A percentile compares a stretch with the other conserved stretches of the same genome.
Conservation (phyloP, 2,329 filamentous ascomycete genomes). For the Penicillium sclerotiorum region DNA sequence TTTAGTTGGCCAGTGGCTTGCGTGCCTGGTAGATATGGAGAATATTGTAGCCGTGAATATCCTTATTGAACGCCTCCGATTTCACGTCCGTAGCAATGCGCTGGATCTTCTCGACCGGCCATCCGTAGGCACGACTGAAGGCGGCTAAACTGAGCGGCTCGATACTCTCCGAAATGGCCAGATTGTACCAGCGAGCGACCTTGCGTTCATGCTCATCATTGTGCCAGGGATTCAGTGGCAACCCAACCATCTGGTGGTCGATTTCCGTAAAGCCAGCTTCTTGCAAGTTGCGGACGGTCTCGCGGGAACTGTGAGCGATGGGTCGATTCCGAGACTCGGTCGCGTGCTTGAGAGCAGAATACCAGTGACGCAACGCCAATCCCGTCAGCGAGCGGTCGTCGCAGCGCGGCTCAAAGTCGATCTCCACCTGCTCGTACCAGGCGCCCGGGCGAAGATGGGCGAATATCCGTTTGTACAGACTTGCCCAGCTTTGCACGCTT, state of each 20-base stretch:
- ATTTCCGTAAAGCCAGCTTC: constrained; percentile 79
- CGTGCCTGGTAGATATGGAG: constrained; percentile 49
- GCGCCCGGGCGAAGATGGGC: constrained; percentile 74
- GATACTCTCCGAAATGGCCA: constrained; percentile 72
- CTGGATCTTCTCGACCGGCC: constrained; percentile 64
- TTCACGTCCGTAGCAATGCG: constrained; percentile 65
- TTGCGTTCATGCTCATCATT: constrained; percentile 65
- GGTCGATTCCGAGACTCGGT: constrained; percentile 67
- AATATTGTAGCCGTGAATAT: constrained; percentile 69
- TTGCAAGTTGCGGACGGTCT: constrained; percentile 64
- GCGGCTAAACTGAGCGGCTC: constrained; percentile 74
- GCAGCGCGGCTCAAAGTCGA: constrained; percentile 77
- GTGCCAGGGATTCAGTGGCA: constrained; percentile 77
- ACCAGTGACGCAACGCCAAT: constrained; percentile 69
- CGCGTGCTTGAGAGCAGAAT: constrained; percentile 66
- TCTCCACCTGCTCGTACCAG: constrained; percentile 87
- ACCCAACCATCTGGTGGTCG: constrained; percentile 66
- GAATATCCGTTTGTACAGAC: constrained; percentile 71
- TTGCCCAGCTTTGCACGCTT: constrained; percentile 74
- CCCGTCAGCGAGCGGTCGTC: constrained; percentile 63
- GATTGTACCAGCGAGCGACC: constrained; percentile 80
- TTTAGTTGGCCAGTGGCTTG: constrained; percentile 33
- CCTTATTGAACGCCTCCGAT: constrained; percentile 68
- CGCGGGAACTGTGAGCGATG: constrained; percentile 63
- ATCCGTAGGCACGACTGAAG: constrained; percentile 66